Percentiles rank a stretch among this genome's conserved stretches.
phyloP scores from a whole-genome alignment of 2,329 filamentous ascomycete genomes.

The Colletotrichum phormii region DNA sequence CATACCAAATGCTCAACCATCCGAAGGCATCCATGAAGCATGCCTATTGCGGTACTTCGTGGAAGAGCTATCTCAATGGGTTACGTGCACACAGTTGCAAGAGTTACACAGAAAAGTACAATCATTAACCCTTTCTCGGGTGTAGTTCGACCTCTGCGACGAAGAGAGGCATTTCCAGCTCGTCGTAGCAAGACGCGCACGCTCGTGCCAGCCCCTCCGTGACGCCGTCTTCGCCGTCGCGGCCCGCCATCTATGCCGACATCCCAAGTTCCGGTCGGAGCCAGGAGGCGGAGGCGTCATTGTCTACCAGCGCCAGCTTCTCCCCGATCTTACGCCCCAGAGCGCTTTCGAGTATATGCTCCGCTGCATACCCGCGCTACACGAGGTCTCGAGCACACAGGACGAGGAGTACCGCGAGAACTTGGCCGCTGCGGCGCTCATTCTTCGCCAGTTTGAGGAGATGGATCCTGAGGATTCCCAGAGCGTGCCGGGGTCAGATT shows the following conservation, averaged over 20 bases:
- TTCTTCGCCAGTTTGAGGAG: constrained; percentile 54
- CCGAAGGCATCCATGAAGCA: constrained; percentile 47
- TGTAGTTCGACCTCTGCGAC: constrained; percentile 54
- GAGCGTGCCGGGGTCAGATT: neutral
- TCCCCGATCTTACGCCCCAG: constrained; percentile 49
- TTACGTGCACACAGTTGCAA: constrained; percentile 34
- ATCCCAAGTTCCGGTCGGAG: constrained; percentile 51
- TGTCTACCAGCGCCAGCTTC: constrained; percentile 51
- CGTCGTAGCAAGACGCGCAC: constrained; percentile 49
- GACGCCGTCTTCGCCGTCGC: constrained; percentile 55
- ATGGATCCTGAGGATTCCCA: constrained; percentile 52
- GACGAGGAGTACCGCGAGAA: constrained; percentile 54
- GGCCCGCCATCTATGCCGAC: constrained; percentile 51
- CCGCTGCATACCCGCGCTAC: constrained; percentile 52
- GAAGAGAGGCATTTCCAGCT: constrained; percentile 53
- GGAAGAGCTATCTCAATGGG: constrained; percentile 54
- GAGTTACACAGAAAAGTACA: rapidly evolving
- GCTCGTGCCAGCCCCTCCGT: constrained; percentile 51
- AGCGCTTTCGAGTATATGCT: constrained; percentile 55
- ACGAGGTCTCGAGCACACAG: constrained; percentile 42
- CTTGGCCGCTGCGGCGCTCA: constrained; percentile 54
- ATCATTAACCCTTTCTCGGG: constrained; percentile 9
- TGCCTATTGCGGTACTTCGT: constrained; percentile 53
- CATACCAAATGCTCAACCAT: constrained; percentile 4
- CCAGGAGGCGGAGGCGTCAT: constrained; percentile 42